Percentiles rank a stretch among this genome's conserved stretches.
Conservation (phyloP, 192 early-diverging fungal genomes). For the Backusella tuberculispora region DNA sequence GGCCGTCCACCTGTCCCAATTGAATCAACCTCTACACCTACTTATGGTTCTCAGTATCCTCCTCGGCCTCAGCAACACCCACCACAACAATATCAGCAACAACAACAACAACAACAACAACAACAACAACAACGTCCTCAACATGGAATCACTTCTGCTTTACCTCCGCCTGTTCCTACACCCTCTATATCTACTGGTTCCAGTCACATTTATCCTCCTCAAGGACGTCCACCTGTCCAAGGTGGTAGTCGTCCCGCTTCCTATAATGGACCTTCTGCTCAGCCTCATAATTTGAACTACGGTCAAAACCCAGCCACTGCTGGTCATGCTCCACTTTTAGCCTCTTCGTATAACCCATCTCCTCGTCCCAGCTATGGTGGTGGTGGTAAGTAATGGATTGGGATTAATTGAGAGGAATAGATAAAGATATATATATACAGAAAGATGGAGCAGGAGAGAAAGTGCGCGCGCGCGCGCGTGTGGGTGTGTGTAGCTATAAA, state of each 20-base stretch:
- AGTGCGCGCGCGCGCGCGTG: not conserved
- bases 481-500: not conserved
- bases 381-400: not conserved
- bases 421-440: not conserved
- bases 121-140: not conserved
- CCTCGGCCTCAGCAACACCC: slow-evolving; percentile 1
- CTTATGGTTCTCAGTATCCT: not conserved
- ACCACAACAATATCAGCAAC: not conserved
- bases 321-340: slow-evolving; percentile 20
- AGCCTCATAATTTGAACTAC: slow-evolving; percentile 12
- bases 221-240: slow-evolving; percentile 15
- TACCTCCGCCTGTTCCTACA: slow-evolving; percentile 14
- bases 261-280: slow-evolving; percentile 19
- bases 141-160: not conserved
- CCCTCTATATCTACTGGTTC: slow-evolving; percentile 20
- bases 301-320: not conserved
- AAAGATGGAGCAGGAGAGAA: not conserved
- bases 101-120: not conserved
- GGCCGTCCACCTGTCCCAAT: not conserved
- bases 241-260: slow-evolving; percentile 19
- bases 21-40: slow-evolving; percentile 9
- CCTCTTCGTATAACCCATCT: slow-evolving; percentile 23
- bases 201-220: slow-evolving; percentile 16
- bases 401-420: not conserved
- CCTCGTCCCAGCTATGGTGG: not conserved